Percentiles rank a stretch among this genome's conserved stretches.
Conservation (phyloP, 2,329 filamentous ascomycete genomes). For the Clarireedia monteithiana region DNA sequence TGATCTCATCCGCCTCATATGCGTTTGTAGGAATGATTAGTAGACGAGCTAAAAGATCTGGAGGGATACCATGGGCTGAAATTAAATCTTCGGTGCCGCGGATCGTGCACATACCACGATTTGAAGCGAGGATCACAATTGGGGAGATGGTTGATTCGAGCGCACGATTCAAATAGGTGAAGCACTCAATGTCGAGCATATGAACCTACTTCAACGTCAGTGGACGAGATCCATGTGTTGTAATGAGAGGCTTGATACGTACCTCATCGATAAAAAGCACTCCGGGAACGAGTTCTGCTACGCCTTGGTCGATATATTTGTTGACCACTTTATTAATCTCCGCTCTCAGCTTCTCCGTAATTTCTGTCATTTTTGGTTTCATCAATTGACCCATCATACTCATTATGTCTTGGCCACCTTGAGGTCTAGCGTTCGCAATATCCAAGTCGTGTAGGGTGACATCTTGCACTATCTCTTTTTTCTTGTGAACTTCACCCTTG, state of each 20-base stretch:
- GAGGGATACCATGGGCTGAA: constrained; percentile 86
- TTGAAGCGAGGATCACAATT: constrained; percentile 95
- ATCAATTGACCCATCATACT: constrained; percentile 99
- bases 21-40: constrained; percentile 93
- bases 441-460: constrained; percentile 96
- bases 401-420: constrained; percentile 99
- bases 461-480: constrained; percentile 99
- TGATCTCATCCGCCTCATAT: constrained; percentile 84
- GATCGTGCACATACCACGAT: constrained; percentile 89
- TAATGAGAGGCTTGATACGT: constrained; percentile 27
- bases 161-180: constrained; percentile 98
- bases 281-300: constrained; percentile 94
- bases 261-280: constrained; percentile 99
- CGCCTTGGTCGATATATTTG: constrained; percentile 97
- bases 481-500: constrained; percentile 99
- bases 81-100: constrained; percentile 76
- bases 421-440: constrained; percentile 87
- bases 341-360: constrained; percentile 88
- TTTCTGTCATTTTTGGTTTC: constrained; percentile 99
- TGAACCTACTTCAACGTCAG: constrained; percentile 58
- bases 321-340: constrained; percentile 99
- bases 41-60: constrained; percentile 86
- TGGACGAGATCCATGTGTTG: neutral
- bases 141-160: constrained; percentile 91
- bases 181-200: constrained; percentile 99